Conservation (phyloP, 2,329 filamentous ascomycete genomes). For the Stachybotrys echinatus region DNA sequence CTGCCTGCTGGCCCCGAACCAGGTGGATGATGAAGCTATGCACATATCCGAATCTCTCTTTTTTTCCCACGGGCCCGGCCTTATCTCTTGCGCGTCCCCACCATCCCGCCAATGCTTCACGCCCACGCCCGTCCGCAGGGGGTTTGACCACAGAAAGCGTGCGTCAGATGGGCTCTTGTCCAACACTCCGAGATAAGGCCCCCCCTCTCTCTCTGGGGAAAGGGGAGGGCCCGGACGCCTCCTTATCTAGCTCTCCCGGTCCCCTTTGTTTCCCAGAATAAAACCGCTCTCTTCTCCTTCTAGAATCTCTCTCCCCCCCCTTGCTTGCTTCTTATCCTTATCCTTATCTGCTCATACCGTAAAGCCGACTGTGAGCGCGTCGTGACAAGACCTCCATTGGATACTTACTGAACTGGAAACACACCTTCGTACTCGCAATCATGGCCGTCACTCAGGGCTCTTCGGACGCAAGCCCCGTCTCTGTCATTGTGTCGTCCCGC, state of each 20-base stretch:
- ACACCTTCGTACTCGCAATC: conserved; percentile 3
- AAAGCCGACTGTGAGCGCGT: neutral
- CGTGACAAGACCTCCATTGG: neutral
- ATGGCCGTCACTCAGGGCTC: conserved; percentile 24
- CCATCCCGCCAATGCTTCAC: neutral
- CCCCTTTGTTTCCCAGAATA: too few species aligned
- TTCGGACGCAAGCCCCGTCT: conserved; percentile 38
- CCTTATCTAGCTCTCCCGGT: neutral
- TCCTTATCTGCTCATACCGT: neutral
- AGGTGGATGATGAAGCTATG: neutral
- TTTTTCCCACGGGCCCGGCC: too few species aligned
- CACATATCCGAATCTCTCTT: neutral
- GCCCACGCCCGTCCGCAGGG: too few species aligned
- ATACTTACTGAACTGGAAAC: neutral
- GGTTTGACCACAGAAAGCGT: neutral
- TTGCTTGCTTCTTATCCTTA: neutral
- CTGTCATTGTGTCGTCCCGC: conserved; percentile 77
- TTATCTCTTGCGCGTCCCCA: neutral
- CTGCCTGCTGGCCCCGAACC: too few species aligned
- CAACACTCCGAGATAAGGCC: neutral
- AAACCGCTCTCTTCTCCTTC: neutral
- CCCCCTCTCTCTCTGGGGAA: neutral
- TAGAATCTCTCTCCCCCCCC: neutral
- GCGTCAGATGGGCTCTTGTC: neutral
- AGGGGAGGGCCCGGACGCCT: too few species aligned